phyloP scores from a whole-genome alignment of 2,329 filamentous ascomycete species.

The Whalleya microplaca region DNA sequence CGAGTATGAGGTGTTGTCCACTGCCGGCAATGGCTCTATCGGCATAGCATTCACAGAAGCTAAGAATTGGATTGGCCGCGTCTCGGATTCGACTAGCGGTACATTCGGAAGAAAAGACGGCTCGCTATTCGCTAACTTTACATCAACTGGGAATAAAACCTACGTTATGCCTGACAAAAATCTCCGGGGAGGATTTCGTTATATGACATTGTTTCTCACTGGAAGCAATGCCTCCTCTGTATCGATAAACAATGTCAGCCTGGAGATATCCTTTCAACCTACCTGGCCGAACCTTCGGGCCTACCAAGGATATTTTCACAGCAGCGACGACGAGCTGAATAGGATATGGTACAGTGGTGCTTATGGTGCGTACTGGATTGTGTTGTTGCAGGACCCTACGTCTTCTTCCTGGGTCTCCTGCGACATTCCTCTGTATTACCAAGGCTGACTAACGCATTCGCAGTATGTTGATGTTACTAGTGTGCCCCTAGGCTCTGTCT shows the following conservation, averaged over 20 bases:
- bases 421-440: neutral
- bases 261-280: constrained; percentile 36
- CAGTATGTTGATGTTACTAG: neutral
- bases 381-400: neutral
- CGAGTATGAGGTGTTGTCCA: constrained; percentile 28
- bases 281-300: constrained; percentile 52
- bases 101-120: constrained; percentile 39
- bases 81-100: constrained; percentile 46
- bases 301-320: constrained; percentile 58
- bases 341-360: constrained; percentile 60
- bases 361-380: constrained; percentile 37
- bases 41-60: constrained; percentile 49
- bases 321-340: constrained; percentile 53
- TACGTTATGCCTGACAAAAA: constrained; percentile 44
- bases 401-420: neutral
- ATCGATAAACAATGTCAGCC: constrained; percentile 25
- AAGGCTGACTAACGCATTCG: neutral
- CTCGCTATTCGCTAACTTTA: constrained; percentile 42
- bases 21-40: constrained; percentile 35
- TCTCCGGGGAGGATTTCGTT: constrained; percentile 49
- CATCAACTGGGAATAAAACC: constrained; percentile 35
- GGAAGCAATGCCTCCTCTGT: constrained; percentile 34
- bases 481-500: neutral
- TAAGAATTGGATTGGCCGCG: constrained; percentile 46
- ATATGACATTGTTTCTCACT: constrained; percentile 45